phyloP scores from a whole-genome alignment of 495 filamentous ascomycete species.

The Bombardia bombarda region DNA sequence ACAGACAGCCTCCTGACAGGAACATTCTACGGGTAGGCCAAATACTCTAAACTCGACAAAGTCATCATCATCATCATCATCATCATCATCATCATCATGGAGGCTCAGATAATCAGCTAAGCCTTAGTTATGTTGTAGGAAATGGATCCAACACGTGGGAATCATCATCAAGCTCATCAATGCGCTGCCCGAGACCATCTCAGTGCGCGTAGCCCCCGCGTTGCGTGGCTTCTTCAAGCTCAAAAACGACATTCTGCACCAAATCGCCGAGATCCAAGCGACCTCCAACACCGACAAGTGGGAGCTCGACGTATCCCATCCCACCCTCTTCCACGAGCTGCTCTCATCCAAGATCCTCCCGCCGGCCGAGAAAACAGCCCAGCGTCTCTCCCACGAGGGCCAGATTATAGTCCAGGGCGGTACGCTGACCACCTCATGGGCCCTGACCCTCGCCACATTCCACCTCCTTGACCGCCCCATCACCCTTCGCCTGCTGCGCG shows the following conservation, averaged over 20 bases:
- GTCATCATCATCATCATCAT: too few species aligned
- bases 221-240: constrained; percentile 4
- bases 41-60: background rate
- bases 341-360: constrained; percentile 16
- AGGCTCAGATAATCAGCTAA: too few species aligned
- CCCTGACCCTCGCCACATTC: constrained; percentile 17
- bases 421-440: constrained; percentile 17
- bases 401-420: constrained; percentile 18
- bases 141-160: constrained; percentile 6
- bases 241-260: constrained; percentile 2
- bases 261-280: constrained; percentile 5
- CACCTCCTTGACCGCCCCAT: constrained; percentile 11
- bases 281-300: background rate
- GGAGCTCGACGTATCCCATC: constrained; percentile 5
- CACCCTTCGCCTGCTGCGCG: constrained; percentile 1
- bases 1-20: constrained; percentile 9
- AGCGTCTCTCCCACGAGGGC: constrained; percentile 20
- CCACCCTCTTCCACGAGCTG: constrained; percentile 23
- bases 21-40: constrained; percentile 7
- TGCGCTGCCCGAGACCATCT: constrained; percentile 3
- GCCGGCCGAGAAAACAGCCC: constrained; percentile 10
- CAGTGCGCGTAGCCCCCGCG: background rate
- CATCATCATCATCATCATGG: too few species aligned
- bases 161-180: constrained; percentile 2
- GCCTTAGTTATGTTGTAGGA: too few species aligned